Conservation (phyloP, 179 eudicot species). For the Camellia oleifera region DNA sequence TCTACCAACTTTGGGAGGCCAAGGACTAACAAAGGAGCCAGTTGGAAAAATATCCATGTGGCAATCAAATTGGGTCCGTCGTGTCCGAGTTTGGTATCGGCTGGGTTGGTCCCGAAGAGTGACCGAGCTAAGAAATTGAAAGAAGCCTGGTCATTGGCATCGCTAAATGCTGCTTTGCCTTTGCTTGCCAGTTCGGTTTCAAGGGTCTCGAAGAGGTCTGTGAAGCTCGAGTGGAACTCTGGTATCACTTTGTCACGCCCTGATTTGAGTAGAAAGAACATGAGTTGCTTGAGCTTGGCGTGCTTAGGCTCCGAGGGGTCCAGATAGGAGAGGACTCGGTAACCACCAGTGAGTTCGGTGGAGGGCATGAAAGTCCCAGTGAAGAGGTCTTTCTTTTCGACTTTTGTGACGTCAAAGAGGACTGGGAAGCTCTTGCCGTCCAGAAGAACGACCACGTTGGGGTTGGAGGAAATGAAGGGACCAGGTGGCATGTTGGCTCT, state of each 20-base stretch:
- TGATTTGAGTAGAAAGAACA: constrained; percentile 46
- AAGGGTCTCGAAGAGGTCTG: constrained; percentile 34
- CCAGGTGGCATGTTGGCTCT: constrained; percentile 93
- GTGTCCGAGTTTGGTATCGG: constrained; percentile 45
- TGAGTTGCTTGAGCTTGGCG: constrained; percentile 51
- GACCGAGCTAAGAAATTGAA: constrained; percentile 63
- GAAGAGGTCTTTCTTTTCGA: constrained; percentile 70
- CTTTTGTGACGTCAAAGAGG: constrained; percentile 63
- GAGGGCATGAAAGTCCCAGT: constrained; percentile 86
- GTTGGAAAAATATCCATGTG: constrained; percentile 68
- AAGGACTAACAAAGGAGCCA: constrained; percentile 54
- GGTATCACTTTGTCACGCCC: constrained; percentile 61
- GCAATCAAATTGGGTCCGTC: constrained; percentile 48
- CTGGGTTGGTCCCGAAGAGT: constrained; percentile 44
- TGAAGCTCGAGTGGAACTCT: constrained; percentile 47
- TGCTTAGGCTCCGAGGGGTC: constrained; percentile 85
- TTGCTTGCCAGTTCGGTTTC: constrained; percentile 40
- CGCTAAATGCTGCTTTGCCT: constrained; percentile 46
- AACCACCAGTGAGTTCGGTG: constrained; percentile 78
- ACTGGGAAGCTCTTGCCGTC: constrained; percentile 69
- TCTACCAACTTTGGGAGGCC: constrained; percentile 64
- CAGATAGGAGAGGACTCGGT: constrained; percentile 63
- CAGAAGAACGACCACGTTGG: constrained; percentile 69
- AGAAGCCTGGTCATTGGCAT: constrained; percentile 54
- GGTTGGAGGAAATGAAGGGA: constrained; percentile 46